Base-by-base conservation (phyloP, 176 grass and related monocot species). In the Pharus latifolius region DNA sequence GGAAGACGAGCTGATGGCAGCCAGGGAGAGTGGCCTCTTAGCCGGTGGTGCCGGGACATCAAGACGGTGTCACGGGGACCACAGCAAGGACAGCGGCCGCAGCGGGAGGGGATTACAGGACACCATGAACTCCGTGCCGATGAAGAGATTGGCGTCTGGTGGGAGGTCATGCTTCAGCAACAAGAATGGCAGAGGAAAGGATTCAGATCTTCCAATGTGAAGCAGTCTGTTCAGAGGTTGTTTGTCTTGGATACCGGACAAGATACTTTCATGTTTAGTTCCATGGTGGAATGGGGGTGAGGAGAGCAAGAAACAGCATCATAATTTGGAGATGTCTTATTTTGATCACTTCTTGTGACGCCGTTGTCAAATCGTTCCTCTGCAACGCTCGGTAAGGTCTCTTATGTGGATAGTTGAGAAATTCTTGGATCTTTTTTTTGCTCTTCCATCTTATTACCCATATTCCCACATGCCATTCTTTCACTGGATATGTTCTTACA, bases 1-100 rank as follows among this genome's bases (percentile, higher is more conserved):
- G 79, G 95, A 99, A 30, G 95, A 88, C 1, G 88, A 92, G 65
- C 51, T 82, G 55, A 24, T 78, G 23, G 84, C 78, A 7, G 90
- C 89, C 46, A 87, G 83, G 80, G 89, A 85, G 50, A 68, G 58
- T 16, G 89, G 78, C 3, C 30, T 90, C 40, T 70, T 87, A 3
- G 73, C 77, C 5, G 57, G 74, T 0, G 70, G 45, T 11, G 64
- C 54, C 1, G 85, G 87, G 56, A 72, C 84, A 5, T 88, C 90
- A 7, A 64, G 67, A 8, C 60, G 83, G 44, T 79, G 75, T 2
- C 67, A 32, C 9, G 81, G 77, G 1, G 67, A 72, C 37, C 59
- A 85, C 76, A 74, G 76, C 65, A 87, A 67, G 49, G 83, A 78
- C 4, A 41, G 65, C 30, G 49, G 16, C 11, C 65, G 65, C 57